Conservation (phyloP, 768 basidiomycete genomes). For the Lactarius hengduanensis region DNA sequence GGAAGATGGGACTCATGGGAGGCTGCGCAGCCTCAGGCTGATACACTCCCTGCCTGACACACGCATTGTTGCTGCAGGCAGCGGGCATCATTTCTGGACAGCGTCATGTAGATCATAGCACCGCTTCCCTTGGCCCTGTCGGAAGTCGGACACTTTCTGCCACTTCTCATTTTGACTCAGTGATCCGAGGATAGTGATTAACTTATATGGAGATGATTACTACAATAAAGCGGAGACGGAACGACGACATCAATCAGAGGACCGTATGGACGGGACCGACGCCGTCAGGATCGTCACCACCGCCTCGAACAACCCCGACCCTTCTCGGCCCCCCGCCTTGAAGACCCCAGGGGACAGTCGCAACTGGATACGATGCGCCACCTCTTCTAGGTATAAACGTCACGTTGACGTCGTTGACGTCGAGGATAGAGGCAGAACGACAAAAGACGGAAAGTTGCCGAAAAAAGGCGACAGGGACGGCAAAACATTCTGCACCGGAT, state of each 20-base stretch:
- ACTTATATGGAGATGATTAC: background rate
- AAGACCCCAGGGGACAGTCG: background rate
- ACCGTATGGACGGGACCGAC: background rate
- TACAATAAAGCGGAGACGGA: background rate
- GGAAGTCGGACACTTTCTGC: background rate
- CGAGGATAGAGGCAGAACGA: background rate
- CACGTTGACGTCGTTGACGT: background rate
- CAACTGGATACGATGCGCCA: background rate
- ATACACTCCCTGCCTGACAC: too few species aligned
- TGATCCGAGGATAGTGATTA: background rate
- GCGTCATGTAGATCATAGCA: background rate
- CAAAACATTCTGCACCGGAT: background rate
- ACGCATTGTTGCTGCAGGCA: too few species aligned
- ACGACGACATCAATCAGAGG: background rate
- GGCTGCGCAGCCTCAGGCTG: too few species aligned
- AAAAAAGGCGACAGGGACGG: background rate
- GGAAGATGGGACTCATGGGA: too few species aligned
- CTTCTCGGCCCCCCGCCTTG: background rate
- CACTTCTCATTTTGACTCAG: background rate
- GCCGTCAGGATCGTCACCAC: background rate
- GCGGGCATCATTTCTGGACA: background rate
- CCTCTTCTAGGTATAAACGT: background rate
- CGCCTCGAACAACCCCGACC: background rate
- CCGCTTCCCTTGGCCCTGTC: background rate
- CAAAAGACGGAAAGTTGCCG: background rate